Evolutionary conservation across 441 rosid species (phyloP).

Genomic region (Gossypium trilobum): DNA sequence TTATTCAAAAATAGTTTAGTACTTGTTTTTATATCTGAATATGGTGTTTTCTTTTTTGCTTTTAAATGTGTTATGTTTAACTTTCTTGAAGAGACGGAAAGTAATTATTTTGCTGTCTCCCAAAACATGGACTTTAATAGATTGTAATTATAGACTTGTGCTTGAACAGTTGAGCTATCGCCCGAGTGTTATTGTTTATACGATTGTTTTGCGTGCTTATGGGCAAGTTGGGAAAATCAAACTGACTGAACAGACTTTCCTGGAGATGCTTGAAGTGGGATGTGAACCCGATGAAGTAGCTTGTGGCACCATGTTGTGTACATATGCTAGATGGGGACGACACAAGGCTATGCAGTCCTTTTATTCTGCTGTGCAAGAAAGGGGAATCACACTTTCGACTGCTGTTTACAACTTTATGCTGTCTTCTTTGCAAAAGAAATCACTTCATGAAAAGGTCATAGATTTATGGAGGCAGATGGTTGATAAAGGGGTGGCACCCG

Average conservation of each 20-base stretch:
- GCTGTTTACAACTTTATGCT: slow-evolving; percentile 86
- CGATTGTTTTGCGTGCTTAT: slow-evolving; percentile 61
- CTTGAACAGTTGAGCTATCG: slow-evolving; percentile 69
- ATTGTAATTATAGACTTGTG: slow-evolving; percentile 35
- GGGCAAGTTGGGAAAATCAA: slow-evolving; percentile 86
- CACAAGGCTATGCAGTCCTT: slow-evolving; percentile 73
- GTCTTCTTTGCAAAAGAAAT: slow-evolving; percentile 84
- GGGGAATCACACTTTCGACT: slow-evolving; percentile 43
- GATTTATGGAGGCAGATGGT: slow-evolving; percentile 67
- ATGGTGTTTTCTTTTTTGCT: background rate
- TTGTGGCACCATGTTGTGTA: slow-evolving; percentile 85
- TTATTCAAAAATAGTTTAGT: background rate
- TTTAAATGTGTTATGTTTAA: background rate
- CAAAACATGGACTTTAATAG: slow-evolving; percentile 20
- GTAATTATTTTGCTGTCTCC: background rate
- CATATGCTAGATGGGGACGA: slow-evolving; percentile 90
- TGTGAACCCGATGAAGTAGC: slow-evolving; percentile 90
- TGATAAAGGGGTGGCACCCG: slow-evolving; percentile 46
- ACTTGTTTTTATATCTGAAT: background rate
- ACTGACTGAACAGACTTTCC: slow-evolving; percentile 69
- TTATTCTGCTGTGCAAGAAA: slow-evolving; percentile 61
- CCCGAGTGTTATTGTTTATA: slow-evolving; percentile 66
- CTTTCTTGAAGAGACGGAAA: background rate
- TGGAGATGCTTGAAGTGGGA: slow-evolving; percentile 88
- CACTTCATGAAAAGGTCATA: slow-evolving; percentile 52